Evolutionary conservation across 805 yeast genomes (phyloP).

Genomic region (Saccharomycopsis sp.): DNA sequence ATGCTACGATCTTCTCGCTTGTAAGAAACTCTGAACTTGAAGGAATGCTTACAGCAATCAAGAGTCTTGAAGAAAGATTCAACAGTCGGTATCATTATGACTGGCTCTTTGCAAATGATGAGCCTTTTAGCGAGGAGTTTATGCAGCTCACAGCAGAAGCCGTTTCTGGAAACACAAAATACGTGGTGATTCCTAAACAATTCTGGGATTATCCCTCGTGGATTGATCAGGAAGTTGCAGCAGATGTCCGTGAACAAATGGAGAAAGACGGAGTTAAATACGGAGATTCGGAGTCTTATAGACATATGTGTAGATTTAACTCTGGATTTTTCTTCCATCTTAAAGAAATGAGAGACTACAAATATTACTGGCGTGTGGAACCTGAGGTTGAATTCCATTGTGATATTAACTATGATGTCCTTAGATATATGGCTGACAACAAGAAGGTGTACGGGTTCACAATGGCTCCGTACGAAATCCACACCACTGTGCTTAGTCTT

Average conservation of each 20-base stretch:
- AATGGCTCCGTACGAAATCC: constrained; percentile 45
- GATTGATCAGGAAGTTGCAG: constrained; percentile 34
- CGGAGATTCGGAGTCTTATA: constrained; percentile 45
- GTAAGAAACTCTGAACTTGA: constrained; percentile 69
- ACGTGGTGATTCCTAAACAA: constrained; percentile 37
- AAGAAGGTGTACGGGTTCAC: constrained; percentile 46
- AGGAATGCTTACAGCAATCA: constrained; percentile 55
- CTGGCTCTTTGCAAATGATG: constrained; percentile 70
- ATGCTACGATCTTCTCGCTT: constrained; percentile 75
- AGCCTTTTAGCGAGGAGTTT: constrained; percentile 37
- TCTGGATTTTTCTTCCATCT: constrained; percentile 54
- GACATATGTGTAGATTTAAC: constrained; percentile 71
- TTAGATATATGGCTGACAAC: constrained; percentile 35
- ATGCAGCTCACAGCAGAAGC: constrained; percentile 27
- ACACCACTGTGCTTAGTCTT: constrained; percentile 45
- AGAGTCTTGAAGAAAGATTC: constrained; percentile 83
- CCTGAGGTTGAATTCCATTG: constrained; percentile 52
- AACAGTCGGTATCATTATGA: constrained; percentile 76
- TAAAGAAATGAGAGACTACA: constrained; percentile 38
- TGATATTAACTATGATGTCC: constrained; percentile 52
- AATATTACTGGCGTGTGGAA: constrained; percentile 57
- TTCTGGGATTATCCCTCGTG: constrained; percentile 44
- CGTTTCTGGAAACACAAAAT: constrained; percentile 38
- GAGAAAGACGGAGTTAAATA: constrained; percentile 31
- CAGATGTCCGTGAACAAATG: constrained; percentile 26